Percentiles rank a stretch among this genome's conserved stretches.
phyloP scores from a whole-genome alignment of 2,329 filamentous ascomycete genomes.

The Ramularia collo-cygni region DNA sequence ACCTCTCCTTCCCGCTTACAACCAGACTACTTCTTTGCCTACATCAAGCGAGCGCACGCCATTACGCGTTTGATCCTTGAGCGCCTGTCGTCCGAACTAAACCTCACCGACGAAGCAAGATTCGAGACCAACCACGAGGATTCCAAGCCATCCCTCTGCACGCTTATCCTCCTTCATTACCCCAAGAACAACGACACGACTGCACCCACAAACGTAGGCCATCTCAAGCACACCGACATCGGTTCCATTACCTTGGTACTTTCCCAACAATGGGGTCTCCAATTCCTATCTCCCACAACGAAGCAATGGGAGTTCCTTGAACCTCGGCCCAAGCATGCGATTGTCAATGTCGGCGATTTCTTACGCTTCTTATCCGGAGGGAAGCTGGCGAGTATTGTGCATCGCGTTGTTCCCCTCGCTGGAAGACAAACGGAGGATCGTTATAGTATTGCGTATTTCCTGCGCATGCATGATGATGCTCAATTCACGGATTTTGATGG shows the following conservation, averaged over 20 bases:
- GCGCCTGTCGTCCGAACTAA: conserved; percentile 7
- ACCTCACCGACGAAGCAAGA: conserved; percentile 22
- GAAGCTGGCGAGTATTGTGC: conserved; percentile 15
- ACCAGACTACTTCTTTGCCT: conserved; percentile 1
- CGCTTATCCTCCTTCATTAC: conserved; percentile 23
- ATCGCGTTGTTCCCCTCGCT: conserved; percentile 21
- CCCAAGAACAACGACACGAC: conserved; percentile 46
- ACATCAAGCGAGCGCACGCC: conserved; percentile 9
- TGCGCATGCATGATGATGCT: conserved; percentile 17
- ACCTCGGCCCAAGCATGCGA: conserved; percentile 25
- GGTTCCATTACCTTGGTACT: conserved; percentile 47
- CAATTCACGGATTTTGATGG: conserved; percentile 12
- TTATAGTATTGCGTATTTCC: conserved; percentile 23
- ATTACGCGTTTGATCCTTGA: background rate
- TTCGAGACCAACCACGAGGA: conserved; percentile 32
- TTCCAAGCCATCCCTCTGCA: too few species aligned
- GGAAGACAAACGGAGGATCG: conserved; percentile 11
- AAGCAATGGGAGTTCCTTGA: conserved; percentile 42
- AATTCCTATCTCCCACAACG: conserved; percentile 23
- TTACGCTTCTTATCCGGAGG: conserved; percentile 22
- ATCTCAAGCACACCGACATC: conserved; percentile 55
- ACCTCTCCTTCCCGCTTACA: conserved; percentile 4
- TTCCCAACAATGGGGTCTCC: conserved; percentile 27
- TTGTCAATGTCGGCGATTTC: conserved; percentile 32
- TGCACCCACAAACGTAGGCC: conserved; percentile 46